phyloP scores from a whole-genome alignment of 1,139 yeast genomes.

The Pichia sp. region DNA sequence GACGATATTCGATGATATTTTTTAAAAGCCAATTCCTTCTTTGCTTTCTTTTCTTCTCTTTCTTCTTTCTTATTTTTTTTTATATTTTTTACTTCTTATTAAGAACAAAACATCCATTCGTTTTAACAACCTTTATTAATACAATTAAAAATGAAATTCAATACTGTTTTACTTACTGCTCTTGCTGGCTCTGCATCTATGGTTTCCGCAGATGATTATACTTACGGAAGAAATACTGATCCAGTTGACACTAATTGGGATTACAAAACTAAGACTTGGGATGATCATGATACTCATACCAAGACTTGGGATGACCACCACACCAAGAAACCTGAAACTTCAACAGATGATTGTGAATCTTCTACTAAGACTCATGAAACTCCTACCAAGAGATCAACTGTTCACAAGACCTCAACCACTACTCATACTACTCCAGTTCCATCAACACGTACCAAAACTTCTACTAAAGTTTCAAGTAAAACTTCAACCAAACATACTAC shows the following conservation, averaged over 20 bases:
- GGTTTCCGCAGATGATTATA: constrained; percentile 5
- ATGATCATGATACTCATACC: too few relatives aligned
- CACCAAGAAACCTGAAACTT: neutral
- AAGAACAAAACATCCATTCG: neutral
- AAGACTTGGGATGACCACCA: too few relatives aligned
- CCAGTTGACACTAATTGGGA: neutral
- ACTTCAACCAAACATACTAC: too few relatives aligned
- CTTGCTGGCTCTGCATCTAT: constrained; percentile 1
- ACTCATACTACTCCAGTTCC: neutral
- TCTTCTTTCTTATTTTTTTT: neutral
- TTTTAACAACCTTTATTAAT: neutral
- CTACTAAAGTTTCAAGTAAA: too few relatives aligned
- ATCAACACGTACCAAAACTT: too few relatives aligned
- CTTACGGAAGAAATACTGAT: neutral
- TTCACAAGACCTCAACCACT: neutral
- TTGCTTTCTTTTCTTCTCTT: too few relatives aligned
- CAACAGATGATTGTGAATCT: constrained; percentile 4
- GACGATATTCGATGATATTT: too few relatives aligned
- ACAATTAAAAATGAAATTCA: neutral
- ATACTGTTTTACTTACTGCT: constrained; percentile 3
- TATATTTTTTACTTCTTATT: neutral
- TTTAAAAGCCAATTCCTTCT: too few relatives aligned
- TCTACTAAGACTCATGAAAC: neutral
- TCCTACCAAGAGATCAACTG: neutral
- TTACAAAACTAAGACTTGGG: neutral